A percentile compares a stretch with the other conserved stretches of the same genome.
phyloP scores from a whole-genome alignment of 768 basidiomycete species.

The Cantharellus anzutake region DNA sequence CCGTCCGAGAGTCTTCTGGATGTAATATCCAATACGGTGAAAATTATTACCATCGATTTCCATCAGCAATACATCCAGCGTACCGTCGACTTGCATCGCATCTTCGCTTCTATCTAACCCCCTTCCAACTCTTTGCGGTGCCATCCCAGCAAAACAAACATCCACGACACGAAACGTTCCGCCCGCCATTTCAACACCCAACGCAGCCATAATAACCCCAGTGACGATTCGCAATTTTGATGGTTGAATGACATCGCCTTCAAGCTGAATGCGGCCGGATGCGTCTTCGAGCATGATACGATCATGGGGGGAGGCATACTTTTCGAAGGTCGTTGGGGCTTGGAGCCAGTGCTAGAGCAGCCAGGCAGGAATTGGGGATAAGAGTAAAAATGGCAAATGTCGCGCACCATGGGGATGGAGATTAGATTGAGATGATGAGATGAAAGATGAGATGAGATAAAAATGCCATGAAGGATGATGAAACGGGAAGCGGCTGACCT shows the following conservation, averaged over 20 bases:
- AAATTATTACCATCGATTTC: neutral
- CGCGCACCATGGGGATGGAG: too few species aligned
- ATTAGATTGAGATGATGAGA: too few species aligned
- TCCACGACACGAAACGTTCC: constrained; percentile 94
- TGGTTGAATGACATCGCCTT: constrained; percentile 43
- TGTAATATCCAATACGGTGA: neutral
- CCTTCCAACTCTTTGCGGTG: constrained; percentile 30
- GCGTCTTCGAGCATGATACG: constrained; percentile 88
- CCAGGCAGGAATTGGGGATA: neutral
- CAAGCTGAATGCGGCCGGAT: constrained; percentile 75
- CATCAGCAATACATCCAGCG: constrained; percentile 12
- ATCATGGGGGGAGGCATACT: constrained; percentile 63
- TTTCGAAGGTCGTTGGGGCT: constrained; percentile 53
- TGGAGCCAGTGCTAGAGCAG: constrained; percentile 63
- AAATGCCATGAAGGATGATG: neutral
- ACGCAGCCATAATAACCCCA: constrained; percentile 73
- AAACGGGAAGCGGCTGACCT: constrained; percentile 30
- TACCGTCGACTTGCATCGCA: constrained; percentile 56
- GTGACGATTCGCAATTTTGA: constrained; percentile 50
- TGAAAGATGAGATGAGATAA: neutral
- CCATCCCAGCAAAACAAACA: constrained; percentile 66
- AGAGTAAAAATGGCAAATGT: neutral
- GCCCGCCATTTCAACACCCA: constrained; percentile 73
- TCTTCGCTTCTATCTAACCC: constrained; percentile 16
- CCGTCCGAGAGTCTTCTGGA: neutral